Conservation (phyloP, 805 yeast species). For the Suhomyces vadensis region DNA sequence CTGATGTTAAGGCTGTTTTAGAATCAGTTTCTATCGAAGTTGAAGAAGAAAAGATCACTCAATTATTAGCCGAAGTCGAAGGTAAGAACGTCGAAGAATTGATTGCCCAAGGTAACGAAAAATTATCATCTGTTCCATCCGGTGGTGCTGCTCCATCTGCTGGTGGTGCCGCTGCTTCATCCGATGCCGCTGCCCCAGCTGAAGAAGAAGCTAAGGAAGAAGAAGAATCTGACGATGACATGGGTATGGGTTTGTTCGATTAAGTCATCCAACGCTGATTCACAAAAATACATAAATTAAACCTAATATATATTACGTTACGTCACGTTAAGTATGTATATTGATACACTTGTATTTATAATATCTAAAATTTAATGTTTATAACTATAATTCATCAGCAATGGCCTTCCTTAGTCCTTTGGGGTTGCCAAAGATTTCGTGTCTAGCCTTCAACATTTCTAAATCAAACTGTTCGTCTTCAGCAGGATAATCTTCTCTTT, state of each 20-base stretch:
- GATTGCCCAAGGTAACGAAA: conserved; percentile 40
- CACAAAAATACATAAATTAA: conserved; percentile 6
- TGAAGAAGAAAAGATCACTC: conserved; percentile 35
- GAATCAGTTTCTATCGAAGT: conserved; percentile 41
- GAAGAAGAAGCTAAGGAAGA: conserved; percentile 26
- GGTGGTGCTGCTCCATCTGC: conserved; percentile 33
- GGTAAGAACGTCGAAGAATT: conserved; percentile 38
- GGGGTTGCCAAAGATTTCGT: conserved; percentile 75
- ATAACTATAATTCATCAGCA: conserved; percentile 47
- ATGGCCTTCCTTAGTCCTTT: conserved; percentile 63
- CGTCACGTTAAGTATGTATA: not conserved
- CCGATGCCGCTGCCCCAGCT: conserved; percentile 29
- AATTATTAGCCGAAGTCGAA: conserved; percentile 37
- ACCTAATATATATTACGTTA: conserved; percentile 8
- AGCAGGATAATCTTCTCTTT: conserved; percentile 29
- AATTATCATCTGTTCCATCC: conserved; percentile 36
- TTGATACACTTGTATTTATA: not conserved
- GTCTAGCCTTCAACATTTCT: conserved; percentile 49
- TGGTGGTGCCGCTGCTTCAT: conserved; percentile 27
- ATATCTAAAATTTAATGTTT: not conserved
- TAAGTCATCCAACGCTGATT: conserved; percentile 14
- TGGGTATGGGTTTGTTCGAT: conserved; percentile 36
- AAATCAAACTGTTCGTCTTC: conserved; percentile 40
- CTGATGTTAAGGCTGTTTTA: conserved; percentile 42
- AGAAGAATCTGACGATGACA: conserved; percentile 30